A percentile compares a stretch with the other conserved stretches of the same genome.
Conservation (phyloP, 768 basidiomycete genomes). For the Gymnopilus junonius region DNA sequence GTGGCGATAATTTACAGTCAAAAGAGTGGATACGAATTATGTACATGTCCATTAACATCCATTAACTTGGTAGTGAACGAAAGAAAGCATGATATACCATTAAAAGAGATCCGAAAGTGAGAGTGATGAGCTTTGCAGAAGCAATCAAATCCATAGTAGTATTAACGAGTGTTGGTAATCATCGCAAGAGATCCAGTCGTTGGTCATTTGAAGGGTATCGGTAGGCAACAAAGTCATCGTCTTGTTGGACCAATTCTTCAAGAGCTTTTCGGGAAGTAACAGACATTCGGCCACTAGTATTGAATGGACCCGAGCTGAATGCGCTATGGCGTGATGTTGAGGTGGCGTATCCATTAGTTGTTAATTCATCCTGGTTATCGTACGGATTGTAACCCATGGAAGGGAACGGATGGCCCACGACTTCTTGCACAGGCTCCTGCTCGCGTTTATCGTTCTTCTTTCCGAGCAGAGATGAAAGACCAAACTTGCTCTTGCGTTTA, state of each 20-base stretch:
- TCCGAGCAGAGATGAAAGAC: conserved; percentile 68
- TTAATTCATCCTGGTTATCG: conserved; percentile 53
- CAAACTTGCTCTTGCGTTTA: conserved; percentile 79
- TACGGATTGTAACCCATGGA: conserved; percentile 46
- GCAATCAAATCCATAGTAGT: background rate
- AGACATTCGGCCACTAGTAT: conserved; percentile 56
- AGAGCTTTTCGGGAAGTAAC: conserved; percentile 71
- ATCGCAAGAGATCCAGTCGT: conserved; percentile 61
- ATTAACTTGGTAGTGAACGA: conserved; percentile 18
- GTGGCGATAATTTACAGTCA: conserved; percentile 26
- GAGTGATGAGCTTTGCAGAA: conserved; percentile 6
- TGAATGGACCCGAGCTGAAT: conserved; percentile 39
- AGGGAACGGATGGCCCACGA: conserved; percentile 51
- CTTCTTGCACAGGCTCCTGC: conserved; percentile 37
- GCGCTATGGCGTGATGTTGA: conserved; percentile 58
- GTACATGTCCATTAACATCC: conserved; percentile 26
- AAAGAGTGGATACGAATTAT: conserved; percentile 18
- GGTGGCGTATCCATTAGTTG: conserved; percentile 49
- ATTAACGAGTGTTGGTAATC: conserved; percentile 12
- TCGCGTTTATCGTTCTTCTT: conserved; percentile 46
- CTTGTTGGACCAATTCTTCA: conserved; percentile 84
- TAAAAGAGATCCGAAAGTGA: conserved; percentile 16
- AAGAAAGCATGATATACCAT: conserved; percentile 19
- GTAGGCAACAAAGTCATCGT: conserved; percentile 84
- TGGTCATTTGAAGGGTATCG: conserved; percentile 84